Evolutionary conservation across 768 basidiomycete species (phyloP).

Genomic region (Piloderma croceum): DNA sequence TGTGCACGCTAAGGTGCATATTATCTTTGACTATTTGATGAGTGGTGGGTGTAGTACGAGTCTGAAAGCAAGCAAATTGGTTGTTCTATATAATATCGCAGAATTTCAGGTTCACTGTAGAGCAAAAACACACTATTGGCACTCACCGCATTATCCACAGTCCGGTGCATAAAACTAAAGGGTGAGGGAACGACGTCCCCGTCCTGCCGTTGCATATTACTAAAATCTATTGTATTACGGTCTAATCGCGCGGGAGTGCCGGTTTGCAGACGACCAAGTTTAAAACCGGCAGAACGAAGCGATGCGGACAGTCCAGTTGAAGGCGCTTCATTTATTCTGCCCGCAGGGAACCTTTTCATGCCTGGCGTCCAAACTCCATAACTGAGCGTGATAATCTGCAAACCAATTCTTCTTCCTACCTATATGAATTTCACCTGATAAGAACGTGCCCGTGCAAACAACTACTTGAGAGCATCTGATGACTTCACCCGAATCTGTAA

Average conservation of each 20-base stretch:
- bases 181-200: conserved; percentile 64
- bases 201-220: conserved; percentile 51
- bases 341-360: conserved; percentile 71
- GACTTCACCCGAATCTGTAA: conserved; percentile 66
- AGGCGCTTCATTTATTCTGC: conserved; percentile 66
- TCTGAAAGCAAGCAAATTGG: conserved; percentile 70
- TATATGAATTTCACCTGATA: conserved; percentile 88
- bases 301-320: conserved; percentile 59
- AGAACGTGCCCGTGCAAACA: conserved; percentile 87
- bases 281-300: conserved; percentile 45
- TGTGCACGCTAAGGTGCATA: conserved; percentile 74
- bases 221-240: conserved; percentile 64
- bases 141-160: conserved; percentile 49
- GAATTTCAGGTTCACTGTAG: conserved; percentile 9
- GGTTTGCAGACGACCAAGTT: conserved; percentile 52
- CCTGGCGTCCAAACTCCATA: conserved; percentile 36
- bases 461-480: conserved; percentile 78
- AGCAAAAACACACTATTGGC: conserved; percentile 38
- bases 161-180: conserved; percentile 70
- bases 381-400: not conserved
- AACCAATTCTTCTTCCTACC: conserved; percentile 34
- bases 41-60: conserved; percentile 65
- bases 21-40: conserved; percentile 73
- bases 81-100: conserved; percentile 41
- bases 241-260: conserved; percentile 82